Base-by-base conservation (phyloP, 73 alveolate species). In the Uronychia setigera region DNA sequence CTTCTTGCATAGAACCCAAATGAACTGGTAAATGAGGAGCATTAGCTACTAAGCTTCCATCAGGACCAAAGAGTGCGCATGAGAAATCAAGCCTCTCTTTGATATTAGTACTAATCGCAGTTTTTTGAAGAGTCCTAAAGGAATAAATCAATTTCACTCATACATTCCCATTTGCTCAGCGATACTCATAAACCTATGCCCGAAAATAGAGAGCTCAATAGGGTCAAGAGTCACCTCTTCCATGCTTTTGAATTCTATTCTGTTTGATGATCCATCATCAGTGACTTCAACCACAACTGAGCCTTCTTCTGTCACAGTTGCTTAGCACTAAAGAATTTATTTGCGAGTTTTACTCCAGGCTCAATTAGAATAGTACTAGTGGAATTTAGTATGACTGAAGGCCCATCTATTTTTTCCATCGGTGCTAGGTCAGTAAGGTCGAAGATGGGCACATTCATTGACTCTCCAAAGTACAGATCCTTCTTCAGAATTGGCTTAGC, bases 21-120 rank as follows among this genome's bases (percentile, higher is more conserved):
- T 96, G 99, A 32, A 96, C 99, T 28, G 99, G 99, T 67, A 96
- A 74, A 89, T 96, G 99, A 33, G 99, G 99, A 33, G 99, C 99
- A 93, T 96, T 94, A 9, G 98, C 99, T 0, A 94, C 97, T 1
- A 96, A 81, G 35, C 87, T 91, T 19, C 99, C 99, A 27, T 91
- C 85, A 13, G 95, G 94, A 31, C 88, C 97, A 80, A 96, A 95
- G 13, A 96, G 34, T 14, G 99, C 99, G 82, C 99, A 96, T 0
- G 98, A 93, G 83, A 94, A 96, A 76, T 96, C 99, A 1, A 96
- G 93, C 77, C 99, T 60, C 76, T 96, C 99, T 76, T 96, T 96
- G 35, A 96, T 95, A 81, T 96, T 96, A 0, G 96, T 92, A 34
- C 96, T 82, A 1, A 95, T 95, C 11, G 99, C 83, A 13, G 99